Evolutionary conservation across 129 eudicot species (phyloP).

Genomic region (Helianthus tuberosus): DNA sequence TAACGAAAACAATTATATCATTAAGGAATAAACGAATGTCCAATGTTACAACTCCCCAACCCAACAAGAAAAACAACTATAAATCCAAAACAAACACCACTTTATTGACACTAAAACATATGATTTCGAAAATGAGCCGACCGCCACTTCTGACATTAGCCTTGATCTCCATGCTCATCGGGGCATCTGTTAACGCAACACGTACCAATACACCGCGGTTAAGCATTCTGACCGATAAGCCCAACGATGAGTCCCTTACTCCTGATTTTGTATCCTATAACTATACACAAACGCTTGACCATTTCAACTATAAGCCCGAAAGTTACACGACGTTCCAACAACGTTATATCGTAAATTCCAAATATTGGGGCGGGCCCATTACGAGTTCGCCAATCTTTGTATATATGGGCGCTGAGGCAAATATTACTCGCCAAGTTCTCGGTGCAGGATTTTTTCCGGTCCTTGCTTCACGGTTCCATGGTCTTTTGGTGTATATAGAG

Average conservation of each 20-base stretch:
- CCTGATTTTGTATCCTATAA: conserved; percentile 23
- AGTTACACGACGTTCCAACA: conserved; percentile 38
- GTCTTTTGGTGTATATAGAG: conserved; percentile 40
- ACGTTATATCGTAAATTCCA: conserved; percentile 25
- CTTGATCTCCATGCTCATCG: not conserved
- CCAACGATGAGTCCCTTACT: not conserved
- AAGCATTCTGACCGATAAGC: not conserved
- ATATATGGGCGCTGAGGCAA: conserved; percentile 13
- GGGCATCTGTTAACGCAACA: not conserved
- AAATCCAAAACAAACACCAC: conserved; percentile 1
- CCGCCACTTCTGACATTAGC: not conserved
- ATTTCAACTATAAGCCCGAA: conserved; percentile 32
- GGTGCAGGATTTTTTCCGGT: not conserved
- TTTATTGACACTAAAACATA: not conserved
- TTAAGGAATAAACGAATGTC: not conserved
- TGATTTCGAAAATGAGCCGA: conserved; percentile 7
- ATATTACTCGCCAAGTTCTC: conserved; percentile 1
- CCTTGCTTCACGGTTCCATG: conserved; percentile 28
- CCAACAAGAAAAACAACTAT: conserved; percentile 8
- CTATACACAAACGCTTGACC: conserved; percentile 38
- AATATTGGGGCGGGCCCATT: conserved; percentile 21
- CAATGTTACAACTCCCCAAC: conserved; percentile 1
- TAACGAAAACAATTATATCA: too few species aligned
- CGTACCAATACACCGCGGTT: conserved; percentile 10
- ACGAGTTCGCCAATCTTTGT: conserved; percentile 33